Conservation (phyloP, 352 stramenopile genomes). For the Sclerospora graminicola region DNA sequence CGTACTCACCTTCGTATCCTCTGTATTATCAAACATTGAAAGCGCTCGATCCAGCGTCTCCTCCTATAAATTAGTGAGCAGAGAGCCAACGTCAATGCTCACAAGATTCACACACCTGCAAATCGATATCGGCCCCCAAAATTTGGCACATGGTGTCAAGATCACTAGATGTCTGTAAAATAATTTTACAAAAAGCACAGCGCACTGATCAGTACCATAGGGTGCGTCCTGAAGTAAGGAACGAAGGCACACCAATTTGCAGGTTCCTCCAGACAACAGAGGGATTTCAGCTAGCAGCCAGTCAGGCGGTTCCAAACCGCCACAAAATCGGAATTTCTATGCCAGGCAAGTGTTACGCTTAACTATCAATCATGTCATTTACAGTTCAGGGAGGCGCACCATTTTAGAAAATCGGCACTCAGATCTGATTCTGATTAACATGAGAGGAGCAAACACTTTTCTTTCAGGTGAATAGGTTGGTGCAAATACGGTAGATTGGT, state of each 20-base stretch:
- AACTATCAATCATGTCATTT: neutral
- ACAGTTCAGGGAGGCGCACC: neutral
- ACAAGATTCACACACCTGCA: constrained; percentile 9
- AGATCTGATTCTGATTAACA: too few species aligned
- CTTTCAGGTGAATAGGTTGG: too few species aligned
- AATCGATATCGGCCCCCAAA: constrained; percentile 19
- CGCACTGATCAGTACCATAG: neutral
- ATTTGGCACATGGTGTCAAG: constrained; percentile 13
- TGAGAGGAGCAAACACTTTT: too few species aligned
- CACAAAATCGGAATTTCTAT: constrained; percentile 49
- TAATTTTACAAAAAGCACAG: neutral
- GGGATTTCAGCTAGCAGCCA: constrained; percentile 45
- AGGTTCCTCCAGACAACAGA: constrained; percentile 20
- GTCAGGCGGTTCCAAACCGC: constrained; percentile 50
- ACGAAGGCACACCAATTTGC: constrained; percentile 10
- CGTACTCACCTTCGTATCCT: constrained; percentile 15
- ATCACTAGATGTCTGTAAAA: constrained; percentile 6
- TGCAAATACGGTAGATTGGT: too few species aligned
- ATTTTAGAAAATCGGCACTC: too few species aligned
- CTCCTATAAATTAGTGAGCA: neutral
- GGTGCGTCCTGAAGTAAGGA: neutral
- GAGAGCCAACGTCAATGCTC: neutral
- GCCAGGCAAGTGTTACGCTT: neutral
- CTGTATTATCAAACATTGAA: constrained; percentile 6
- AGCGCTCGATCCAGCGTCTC: constrained; percentile 13